Evolutionary conservation across 2,329 filamentous ascomycete genomes (phyloP), one percentile per base, ranked within the genome.

Genomic region (Fusarium tanahbumbuense): DNA sequence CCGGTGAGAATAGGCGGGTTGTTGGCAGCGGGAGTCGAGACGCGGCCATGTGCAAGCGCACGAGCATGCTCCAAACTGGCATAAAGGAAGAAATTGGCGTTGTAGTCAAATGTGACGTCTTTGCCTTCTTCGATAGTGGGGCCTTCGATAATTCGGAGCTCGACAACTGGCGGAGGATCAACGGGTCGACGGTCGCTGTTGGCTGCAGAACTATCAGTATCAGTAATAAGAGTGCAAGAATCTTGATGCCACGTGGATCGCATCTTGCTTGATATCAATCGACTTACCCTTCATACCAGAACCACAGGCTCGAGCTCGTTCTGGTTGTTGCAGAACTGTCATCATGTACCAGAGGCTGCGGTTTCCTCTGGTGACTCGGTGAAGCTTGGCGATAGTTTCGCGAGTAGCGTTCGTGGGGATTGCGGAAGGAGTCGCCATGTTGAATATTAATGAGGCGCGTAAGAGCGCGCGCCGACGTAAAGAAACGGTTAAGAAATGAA

Each of bases 31-130:
- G 86, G 86, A 15, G 86, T 86, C 73, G 89, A 88, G 47, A 93
- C 89, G 71, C 94, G 92, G 53, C 92, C 92, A 63, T 93, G 91
- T 20, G 93, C 93, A 64, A 98, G 92, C 30, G 90, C 88, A 40
- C 94, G 92, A 28, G 93, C 92, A 74, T 93, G 90, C 77, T 98
- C 94, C 63, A 99, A 86, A 8, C 94, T 98, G 54, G 94, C 93
- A 76, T 93, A 98, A 42, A 98, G 90, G 82, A 99, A 98, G 87
- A 98, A 98, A 81, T 97, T 97, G 77, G 94, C 94, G 77, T 97
- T 95, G 84, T 98, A 97, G 63, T 89, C 88, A 76, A 97, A 97
- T 3, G 96, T 98, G 76, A 94, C 88, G 66, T 94, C 92, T 77
- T 86, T 86, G 58, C 87, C 87, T 54, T 84, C 81, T 50, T 88